These are phyloP conservation scores for Friedmanniomyces endolithicus DNA, from an alignment of 495 filamentous ascomycete genomes.

Conservation along the genomic window DNA sequence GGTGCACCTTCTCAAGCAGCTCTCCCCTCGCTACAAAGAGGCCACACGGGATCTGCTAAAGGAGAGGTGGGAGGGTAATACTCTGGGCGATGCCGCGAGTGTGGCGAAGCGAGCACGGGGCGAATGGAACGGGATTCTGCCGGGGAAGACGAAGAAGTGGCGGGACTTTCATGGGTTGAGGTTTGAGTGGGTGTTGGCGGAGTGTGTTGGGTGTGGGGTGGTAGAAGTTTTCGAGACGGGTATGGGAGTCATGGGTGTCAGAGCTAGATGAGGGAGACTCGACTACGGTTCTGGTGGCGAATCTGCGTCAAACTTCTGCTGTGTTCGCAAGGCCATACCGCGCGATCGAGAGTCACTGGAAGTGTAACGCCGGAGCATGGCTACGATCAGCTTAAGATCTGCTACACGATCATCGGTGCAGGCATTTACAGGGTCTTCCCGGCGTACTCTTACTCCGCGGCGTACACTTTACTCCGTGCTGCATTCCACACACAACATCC, in stretches of 20 bases:
- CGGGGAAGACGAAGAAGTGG: conserved; percentile 72
- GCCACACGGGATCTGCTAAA: conserved; percentile 52
- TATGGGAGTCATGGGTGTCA: conserved; percentile 62
- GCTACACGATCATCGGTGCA: too few relatives aligned
- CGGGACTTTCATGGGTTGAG: conserved; percentile 60
- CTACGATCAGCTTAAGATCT: too few relatives aligned
- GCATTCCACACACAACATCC: too few relatives aligned
- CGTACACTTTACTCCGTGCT: too few relatives aligned
- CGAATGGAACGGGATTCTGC: conserved; percentile 57
- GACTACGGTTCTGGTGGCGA: too few relatives aligned
- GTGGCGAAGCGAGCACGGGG: conserved; percentile 52
- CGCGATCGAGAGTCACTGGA: too few relatives aligned
- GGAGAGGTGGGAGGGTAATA: conserved; percentile 72
- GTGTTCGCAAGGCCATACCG: too few relatives aligned
- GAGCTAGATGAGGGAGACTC: conserved; percentile 28
- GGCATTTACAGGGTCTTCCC: too few relatives aligned
- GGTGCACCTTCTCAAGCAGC: conserved; percentile 48
- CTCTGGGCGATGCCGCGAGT: conserved; percentile 45
- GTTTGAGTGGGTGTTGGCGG: conserved; percentile 68
- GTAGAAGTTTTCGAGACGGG: conserved; percentile 77
- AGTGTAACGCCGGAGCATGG: too few relatives aligned
- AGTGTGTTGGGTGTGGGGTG: conserved; percentile 66
- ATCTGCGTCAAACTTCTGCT: too few relatives aligned
- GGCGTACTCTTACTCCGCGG: too few relatives aligned
- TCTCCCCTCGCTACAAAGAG: conserved; percentile 44